Evolutionary conservation across 2,329 filamentous ascomycete species (phyloP).

Genomic region (Colletotrichum destructivum): DNA sequence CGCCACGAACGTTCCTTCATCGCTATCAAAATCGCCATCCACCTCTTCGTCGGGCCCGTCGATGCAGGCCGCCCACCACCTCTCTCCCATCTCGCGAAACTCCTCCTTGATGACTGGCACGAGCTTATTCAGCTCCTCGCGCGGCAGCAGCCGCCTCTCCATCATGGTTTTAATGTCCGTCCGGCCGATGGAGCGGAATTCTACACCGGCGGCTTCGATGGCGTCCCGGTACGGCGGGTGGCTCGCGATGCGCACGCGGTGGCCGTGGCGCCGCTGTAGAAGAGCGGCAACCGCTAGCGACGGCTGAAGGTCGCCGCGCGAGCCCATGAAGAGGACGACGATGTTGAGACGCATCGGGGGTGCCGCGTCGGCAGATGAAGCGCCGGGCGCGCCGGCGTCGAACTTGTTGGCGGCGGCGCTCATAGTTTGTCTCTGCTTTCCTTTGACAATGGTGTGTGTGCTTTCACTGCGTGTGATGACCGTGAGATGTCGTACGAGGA

Average conservation of each 20-base stretch:
- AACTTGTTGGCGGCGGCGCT: background rate
- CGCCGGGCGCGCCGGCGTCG: background rate
- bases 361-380: background rate
- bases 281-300: conserved; percentile 62
- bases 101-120: conserved; percentile 33
- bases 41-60: conserved; percentile 13
- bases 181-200: conserved; percentile 60
- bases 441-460: background rate
- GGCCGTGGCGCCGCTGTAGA: conserved; percentile 55
- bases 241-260: conserved; percentile 61
- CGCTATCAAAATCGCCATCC: background rate
- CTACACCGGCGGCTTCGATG: conserved; percentile 54
- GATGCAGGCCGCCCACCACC: conserved; percentile 45
- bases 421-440: background rate
- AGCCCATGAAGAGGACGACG: conserved; percentile 62
- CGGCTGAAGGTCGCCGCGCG: conserved; percentile 63
- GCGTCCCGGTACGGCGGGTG: conserved; percentile 58
- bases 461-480: background rate
- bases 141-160: conserved; percentile 36
- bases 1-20: conserved; percentile 44
- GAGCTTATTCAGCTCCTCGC: conserved; percentile 39
- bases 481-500: background rate
- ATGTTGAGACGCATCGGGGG: conserved; percentile 54
- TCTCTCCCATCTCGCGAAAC: conserved; percentile 43
- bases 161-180: conserved; percentile 49